Conservation (phyloP, 139 green algal species). For the Tetraselmis striata region DNA sequence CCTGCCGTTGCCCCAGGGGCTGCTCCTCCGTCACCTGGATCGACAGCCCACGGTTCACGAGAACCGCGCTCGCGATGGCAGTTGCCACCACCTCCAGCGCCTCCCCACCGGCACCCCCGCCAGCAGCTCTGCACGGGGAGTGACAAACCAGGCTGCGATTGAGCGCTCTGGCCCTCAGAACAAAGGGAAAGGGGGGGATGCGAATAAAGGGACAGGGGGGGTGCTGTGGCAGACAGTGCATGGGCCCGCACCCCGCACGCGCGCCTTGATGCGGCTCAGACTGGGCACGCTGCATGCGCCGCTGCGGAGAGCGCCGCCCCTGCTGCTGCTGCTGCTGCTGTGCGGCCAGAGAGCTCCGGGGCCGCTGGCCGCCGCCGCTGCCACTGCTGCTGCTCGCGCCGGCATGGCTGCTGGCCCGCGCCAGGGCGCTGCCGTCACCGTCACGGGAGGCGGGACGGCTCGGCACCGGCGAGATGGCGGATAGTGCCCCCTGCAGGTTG, state of each 20-base stretch:
- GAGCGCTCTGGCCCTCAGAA: not conserved
- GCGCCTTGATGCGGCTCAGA: not conserved
- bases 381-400: not conserved
- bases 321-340: not conserved
- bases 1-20: not conserved
- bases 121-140: too few relatives aligned
- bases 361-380: not conserved
- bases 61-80: not conserved
- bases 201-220: not conserved
- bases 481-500: not conserved
- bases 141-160: too few relatives aligned
- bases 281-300: not conserved
- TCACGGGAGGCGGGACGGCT: not conserved
- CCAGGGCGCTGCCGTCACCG: not conserved
- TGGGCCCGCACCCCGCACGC: not conserved
- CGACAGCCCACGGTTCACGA: not conserved
- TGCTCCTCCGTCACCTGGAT: not conserved
- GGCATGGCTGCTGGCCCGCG: not conserved
- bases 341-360: not conserved
- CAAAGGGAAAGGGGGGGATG: not conserved
- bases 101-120: not conserved
- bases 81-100: not conserved
- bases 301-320: too few relatives aligned
- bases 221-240: not conserved
- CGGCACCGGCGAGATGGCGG: not conserved